These are phyloP conservation scores for Pestalotiopsis sp. DNA, from an alignment of 2,329 filamentous ascomycete genomes.

Conservation along the genomic window DNA sequence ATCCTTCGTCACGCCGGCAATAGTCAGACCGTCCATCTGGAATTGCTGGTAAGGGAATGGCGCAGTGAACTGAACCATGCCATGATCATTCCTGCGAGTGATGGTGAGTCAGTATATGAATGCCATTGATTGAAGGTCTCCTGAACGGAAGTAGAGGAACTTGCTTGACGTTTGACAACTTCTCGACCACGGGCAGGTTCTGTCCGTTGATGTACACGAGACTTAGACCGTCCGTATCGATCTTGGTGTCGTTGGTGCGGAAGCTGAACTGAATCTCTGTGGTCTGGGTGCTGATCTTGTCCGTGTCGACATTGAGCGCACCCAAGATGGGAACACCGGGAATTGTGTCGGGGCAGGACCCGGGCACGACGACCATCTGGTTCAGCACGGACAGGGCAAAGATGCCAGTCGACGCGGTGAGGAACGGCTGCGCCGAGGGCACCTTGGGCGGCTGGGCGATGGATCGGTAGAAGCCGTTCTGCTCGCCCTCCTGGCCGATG, in stretches of 20 bases:
- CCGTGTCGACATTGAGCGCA: slow-evolving; percentile 3
- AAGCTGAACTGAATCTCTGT: slow-evolving; percentile 1
- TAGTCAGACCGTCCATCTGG: slow-evolving; percentile 3
- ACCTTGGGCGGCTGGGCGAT: not conserved
- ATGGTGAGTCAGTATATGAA: not conserved
- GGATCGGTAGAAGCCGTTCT: slow-evolving; percentile 10
- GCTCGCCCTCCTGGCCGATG: slow-evolving; percentile 9
- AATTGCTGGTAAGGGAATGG: slow-evolving; percentile 6
- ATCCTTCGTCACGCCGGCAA: not conserved
- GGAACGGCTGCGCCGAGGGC: slow-evolving; percentile 7
- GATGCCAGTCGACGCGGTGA: not conserved
- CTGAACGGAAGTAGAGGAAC: not conserved
- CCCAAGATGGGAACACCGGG: not conserved
- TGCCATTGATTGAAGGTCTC: not conserved
- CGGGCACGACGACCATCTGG: slow-evolving; percentile 7
- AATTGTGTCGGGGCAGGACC: slow-evolving; percentile 1
- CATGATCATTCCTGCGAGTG: not conserved
- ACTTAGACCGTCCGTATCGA: not conserved
- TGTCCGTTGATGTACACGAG: slow-evolving; percentile 9
- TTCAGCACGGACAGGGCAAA: slow-evolving; percentile 2
- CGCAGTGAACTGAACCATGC: slow-evolving; percentile 3
- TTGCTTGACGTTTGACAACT: not conserved
- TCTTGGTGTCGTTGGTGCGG: not conserved
- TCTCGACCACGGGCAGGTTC: slow-evolving; percentile 4
- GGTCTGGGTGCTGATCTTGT: not conserved